Percentiles rank a stretch among this genome's conserved stretches.
Conservation (phyloP, 495 filamentous ascomycete species). For the Hypoxylon trugodes region DNA sequence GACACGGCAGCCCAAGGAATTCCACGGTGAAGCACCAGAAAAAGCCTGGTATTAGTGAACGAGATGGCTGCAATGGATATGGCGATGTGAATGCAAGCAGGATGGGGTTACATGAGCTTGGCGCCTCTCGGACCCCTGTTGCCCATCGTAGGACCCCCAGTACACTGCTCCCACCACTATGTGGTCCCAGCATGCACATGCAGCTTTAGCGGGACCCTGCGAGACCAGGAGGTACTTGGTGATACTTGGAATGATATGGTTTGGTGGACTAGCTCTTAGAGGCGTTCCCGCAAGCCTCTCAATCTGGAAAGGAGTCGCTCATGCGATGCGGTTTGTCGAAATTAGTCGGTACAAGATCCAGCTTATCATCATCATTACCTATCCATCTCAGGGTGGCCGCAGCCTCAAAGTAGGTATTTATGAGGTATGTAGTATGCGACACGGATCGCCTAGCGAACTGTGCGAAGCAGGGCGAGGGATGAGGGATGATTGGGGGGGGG, state of each 20-base stretch:
- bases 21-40: constrained; percentile 24
- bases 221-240: constrained; percentile 39
- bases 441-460: constrained; percentile 21
- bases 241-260: constrained; percentile 41
- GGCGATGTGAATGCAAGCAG: constrained; percentile 38
- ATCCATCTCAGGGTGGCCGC: constrained; percentile 8
- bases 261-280: constrained; percentile 18
- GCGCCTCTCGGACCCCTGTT: constrained; percentile 43
- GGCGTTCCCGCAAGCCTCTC: constrained; percentile 20
- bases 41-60: constrained; percentile 19
- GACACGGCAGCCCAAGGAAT: constrained; percentile 27
- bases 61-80: constrained; percentile 34
- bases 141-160: constrained; percentile 34
- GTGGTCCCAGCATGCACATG: constrained; percentile 41
- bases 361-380: too few species aligned
- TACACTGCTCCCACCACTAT: constrained; percentile 38
- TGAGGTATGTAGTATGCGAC: constrained; percentile 10
- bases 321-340: constrained; percentile 23
- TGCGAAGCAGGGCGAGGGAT: constrained; percentile 18
- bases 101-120: constrained; percentile 41
- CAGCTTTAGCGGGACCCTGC: constrained; percentile 36
- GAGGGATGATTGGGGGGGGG: too few species aligned
- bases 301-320: constrained; percentile 27
- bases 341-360: constrained; percentile 13
- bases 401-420: constrained; percentile 15